Conservation (phyloP, 768 basidiomycete species). For the Lactarius psammicola region DNA sequence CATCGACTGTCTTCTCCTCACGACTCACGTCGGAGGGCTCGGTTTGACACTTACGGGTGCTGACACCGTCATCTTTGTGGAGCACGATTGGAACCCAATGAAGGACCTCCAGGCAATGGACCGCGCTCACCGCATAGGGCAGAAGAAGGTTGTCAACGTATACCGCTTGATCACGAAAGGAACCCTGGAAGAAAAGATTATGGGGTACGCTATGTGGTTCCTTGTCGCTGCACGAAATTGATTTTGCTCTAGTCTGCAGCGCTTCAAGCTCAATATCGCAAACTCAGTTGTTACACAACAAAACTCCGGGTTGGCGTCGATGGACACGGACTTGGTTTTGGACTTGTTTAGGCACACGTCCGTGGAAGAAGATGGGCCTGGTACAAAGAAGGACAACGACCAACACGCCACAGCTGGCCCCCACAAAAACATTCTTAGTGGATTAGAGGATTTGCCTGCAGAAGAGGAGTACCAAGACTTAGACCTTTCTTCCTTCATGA, state of each 20-base stretch:
- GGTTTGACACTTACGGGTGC: conserved; percentile 96
- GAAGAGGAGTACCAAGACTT: conserved; percentile 92
- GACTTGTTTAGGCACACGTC: conserved; percentile 87
- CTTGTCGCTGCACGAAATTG: conserved; percentile 19
- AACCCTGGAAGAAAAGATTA: conserved; percentile 98
- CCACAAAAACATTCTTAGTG: conserved; percentile 84
- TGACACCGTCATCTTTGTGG: conserved; percentile 98
- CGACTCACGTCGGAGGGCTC: conserved; percentile 95
- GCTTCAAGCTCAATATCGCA: conserved; percentile 98
- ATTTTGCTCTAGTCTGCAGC: conserved; percentile 67
- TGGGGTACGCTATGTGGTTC: conserved; percentile 68
- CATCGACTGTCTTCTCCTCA: conserved; percentile 93
- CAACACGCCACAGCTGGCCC: conserved; percentile 48
- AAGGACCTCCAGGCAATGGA: conserved; percentile 99
- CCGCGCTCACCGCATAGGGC: conserved; percentile 94
- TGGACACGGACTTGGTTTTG: conserved; percentile 96
- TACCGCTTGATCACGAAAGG: conserved; percentile 97
- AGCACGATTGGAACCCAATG: conserved; percentile 99
- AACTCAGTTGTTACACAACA: conserved; percentile 97
- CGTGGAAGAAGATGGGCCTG: conserved; percentile 66
- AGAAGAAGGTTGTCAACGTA: conserved; percentile 98
- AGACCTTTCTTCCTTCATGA: conserved; percentile 86
- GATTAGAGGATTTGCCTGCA: conserved; percentile 85
- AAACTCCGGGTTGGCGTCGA: conserved; percentile 87
- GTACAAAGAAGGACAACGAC: conserved; percentile 55